phyloP scores from a whole-genome alignment of 2,329 filamentous ascomycete species.

The Talaromyces atroroseus region DNA sequence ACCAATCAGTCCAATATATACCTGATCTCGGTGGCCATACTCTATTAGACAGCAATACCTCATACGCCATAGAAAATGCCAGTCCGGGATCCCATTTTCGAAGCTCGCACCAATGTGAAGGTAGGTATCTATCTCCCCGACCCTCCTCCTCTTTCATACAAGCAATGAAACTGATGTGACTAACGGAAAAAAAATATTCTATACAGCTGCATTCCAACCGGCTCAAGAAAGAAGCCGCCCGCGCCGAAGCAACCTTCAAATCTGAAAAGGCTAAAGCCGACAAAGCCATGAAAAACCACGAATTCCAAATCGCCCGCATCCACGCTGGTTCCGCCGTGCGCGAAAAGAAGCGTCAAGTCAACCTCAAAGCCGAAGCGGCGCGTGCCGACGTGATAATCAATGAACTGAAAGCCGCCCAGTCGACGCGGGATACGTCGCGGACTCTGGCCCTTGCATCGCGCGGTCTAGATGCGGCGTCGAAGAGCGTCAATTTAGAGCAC shows the following conservation, averaged over 20 bases:
- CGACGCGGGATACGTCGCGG: constrained; percentile 42
- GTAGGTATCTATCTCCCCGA: constrained; percentile 17
- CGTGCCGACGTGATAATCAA: constrained; percentile 47
- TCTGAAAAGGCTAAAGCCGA: constrained; percentile 45
- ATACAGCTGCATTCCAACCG: constrained; percentile 41
- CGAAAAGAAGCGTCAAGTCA: constrained; percentile 43
- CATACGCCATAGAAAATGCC: constrained; percentile 27
- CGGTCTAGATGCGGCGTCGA: constrained; percentile 41
- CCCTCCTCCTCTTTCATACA: neutral
- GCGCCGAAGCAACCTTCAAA: constrained; percentile 42
- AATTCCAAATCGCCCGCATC: constrained; percentile 47
- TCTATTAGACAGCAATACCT: neutral
- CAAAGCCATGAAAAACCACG: constrained; percentile 43
- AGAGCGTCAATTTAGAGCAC: constrained; percentile 43
- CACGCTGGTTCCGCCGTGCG: constrained; percentile 43
- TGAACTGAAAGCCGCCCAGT: constrained; percentile 44
- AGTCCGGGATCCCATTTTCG: constrained; percentile 38
- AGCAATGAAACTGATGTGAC: neutral
- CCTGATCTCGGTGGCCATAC: neutral
- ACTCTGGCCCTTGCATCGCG: constrained; percentile 41
- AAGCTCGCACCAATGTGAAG: constrained; percentile 40
- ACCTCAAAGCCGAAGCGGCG: constrained; percentile 41
- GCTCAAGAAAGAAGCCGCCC: constrained; percentile 43
- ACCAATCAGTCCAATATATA: neutral
- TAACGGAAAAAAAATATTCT: too few relatives aligned